A percentile compares a stretch with the other conserved stretches of the same genome.
phyloP scores from a whole-genome alignment of 176 grass and related monocot genomes.

The Oryza longistaminata region DNA sequence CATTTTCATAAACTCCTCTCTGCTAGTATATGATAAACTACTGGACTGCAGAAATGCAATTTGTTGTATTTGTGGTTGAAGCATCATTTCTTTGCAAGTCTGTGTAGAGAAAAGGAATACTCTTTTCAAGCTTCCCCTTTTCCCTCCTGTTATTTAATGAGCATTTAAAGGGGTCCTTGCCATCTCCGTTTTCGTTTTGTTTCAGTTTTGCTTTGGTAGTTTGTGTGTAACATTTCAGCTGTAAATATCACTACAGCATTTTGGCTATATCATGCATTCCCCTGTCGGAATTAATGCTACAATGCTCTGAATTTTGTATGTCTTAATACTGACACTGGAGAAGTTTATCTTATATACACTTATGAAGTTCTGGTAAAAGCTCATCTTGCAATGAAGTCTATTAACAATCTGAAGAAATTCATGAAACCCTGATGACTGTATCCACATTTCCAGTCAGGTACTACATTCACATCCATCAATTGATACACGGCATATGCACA shows the following conservation, averaged over 20 bases:
- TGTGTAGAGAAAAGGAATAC: background rate
- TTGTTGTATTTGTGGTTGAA: background rate
- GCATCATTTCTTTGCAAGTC: background rate
- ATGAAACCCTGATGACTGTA: background rate
- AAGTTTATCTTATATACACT: background rate
- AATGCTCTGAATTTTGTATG: background rate
- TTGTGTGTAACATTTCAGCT: background rate
- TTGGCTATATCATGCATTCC: background rate
- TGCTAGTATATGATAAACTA: constrained; percentile 1
- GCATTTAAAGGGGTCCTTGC: background rate
- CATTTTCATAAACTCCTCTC: background rate
- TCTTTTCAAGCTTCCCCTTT: background rate
- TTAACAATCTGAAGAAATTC: background rate
- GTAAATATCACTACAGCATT: background rate
- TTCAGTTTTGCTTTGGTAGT: background rate
- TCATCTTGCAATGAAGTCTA: background rate
- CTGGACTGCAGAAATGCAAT: constrained; percentile 16
- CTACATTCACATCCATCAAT: background rate
- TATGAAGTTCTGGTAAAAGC: background rate
- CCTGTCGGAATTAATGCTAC: background rate
- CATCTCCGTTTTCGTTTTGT: background rate
- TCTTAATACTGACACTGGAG: background rate
- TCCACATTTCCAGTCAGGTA: background rate
- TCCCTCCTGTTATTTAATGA: background rate
- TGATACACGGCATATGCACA: background rate